Evolutionary conservation across 2,329 filamentous ascomycete genomes (phyloP), one percentile per base, ranked within the genome.

Genomic region (Phyllosticta ampelicida): DNA sequence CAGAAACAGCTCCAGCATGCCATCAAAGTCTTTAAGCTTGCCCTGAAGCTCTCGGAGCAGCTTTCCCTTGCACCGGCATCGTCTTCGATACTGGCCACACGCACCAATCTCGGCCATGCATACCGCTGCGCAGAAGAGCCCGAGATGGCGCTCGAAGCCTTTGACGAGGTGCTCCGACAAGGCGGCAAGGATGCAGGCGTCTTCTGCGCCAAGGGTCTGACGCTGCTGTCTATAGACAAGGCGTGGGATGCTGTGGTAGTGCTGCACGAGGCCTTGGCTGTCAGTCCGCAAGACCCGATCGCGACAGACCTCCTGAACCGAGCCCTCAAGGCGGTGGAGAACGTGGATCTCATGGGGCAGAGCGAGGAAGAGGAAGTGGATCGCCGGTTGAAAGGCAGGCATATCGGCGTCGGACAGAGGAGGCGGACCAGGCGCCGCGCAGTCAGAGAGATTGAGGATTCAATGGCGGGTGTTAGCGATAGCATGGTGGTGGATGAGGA

Each of bases 51-150:
- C 56, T 88, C 90, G 1, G 81, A 85, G 3, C 86, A 92, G 44
- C 90, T 95, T 61, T 86, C 90, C 62, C 87, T 89, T 58, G 89
- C 95, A 61, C 84, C 89, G 0, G 81, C 84, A 53, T 59, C 57
- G 1, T 53, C 57, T 29, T 88, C 92, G 1, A 95, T 89, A 85
- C 76, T 96, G 2, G 83, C 89, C 2, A 91, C 88, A 0, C 83
- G 90, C 48, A 89, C 89, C 3, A 99, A 99, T 66, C 80, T 99
- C 16, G 95, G 86, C 0, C 94, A 99, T 68, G 87, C 92, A 0
- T 86, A 90, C 62, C 84, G 94, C 56, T 85, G 90, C 18, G 74
- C 87, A 58, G 80, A 85, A 1, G 78, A 83, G 59, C 84, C 86
- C 63, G 79, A 85, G 28, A 83, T 87, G 56, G 87, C 92, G 0